Base-by-base conservation (phyloP, 2,329 filamentous ascomycete species). In the Ceratocystis huliohia region DNA sequence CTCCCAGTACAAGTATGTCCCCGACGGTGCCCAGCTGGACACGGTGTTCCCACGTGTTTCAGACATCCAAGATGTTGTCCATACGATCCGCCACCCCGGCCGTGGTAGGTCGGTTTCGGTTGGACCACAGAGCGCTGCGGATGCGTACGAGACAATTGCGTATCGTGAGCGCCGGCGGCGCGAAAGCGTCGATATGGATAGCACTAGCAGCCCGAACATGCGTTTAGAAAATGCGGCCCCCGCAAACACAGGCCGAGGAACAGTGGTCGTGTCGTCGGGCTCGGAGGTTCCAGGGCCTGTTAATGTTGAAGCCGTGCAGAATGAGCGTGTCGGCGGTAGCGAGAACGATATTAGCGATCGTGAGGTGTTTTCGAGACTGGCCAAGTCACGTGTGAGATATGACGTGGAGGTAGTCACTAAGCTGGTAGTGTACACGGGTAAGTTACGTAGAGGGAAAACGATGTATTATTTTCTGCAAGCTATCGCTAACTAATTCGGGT, bases 361-460 rank as follows among this genome's bases (percentile, higher is more conserved):
- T 70, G 88, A 95, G 73, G 87, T 97, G 74, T 96, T 97, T 75
- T 88, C 86, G 57, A 85, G 82, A 73, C 80, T 97, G 66, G 87
- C 91, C 69, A 90, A 88, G 76, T 91, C 94, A 62, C 85, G 94
- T 70, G 92, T 96, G 68, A 82, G 92, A 71, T 99, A 97, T 73
- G 94, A 99, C 76, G 93, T 97, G n/a, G 94, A 99, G 76, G 93
- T 99, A 48, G 88, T 99, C 46, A 97, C 94, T 4, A 97, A 96
- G 77, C 76, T 99, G 68, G 88, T 99, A 71, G 91, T 99, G 28
- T 99, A 99, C 78, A 83, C 88, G 68, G 94, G 93, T 91, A 78
- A 75, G 85, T 72, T 20, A 59, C 30, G 50, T 13, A 2, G 64
- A 57, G 53, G 37, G 67, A 25, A 30, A 15, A 67, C 61, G 66